Evolutionary conservation across 1,139 yeast genomes (phyloP).

Genomic region (Pneumocystis jirovecii): DNA sequence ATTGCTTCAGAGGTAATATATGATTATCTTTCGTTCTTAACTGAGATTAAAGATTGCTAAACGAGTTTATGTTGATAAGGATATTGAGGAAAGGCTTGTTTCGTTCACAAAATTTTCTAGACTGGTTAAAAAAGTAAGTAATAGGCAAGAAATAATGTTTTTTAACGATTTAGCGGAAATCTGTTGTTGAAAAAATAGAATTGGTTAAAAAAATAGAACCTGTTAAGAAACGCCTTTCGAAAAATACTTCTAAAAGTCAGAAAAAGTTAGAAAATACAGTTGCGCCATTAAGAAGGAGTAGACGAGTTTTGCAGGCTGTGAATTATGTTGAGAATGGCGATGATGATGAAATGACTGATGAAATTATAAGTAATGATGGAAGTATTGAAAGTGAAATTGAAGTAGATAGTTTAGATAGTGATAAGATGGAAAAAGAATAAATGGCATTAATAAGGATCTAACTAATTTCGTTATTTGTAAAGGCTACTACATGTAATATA

Average conservation of each 20-base stretch:
- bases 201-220: not conserved
- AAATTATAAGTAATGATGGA: not conserved
- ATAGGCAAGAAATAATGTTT: not conserved
- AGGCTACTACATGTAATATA: not conserved
- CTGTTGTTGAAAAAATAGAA: not conserved
- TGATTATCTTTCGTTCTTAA: not conserved
- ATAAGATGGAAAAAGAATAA: not conserved
- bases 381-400: not conserved
- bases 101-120: not conserved
- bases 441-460: not conserved
- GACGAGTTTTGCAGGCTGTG: not conserved
- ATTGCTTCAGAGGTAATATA: constrained; percentile 2
- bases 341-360: not conserved
- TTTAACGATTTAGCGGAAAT: not conserved
- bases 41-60: not conserved
- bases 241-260: not conserved
- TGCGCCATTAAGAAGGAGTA: not conserved
- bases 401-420: not conserved
- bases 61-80: not conserved
- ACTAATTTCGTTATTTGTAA: not conserved
- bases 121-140: not conserved
- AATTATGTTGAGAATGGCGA: not conserved
- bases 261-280: not conserved
- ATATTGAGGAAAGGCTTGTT: not conserved
- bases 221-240: not conserved